Percentiles rank a stretch among this genome's conserved stretches.
phyloP scores from a whole-genome alignment of 257 asterid species.

The Nicotiana undulata region DNA sequence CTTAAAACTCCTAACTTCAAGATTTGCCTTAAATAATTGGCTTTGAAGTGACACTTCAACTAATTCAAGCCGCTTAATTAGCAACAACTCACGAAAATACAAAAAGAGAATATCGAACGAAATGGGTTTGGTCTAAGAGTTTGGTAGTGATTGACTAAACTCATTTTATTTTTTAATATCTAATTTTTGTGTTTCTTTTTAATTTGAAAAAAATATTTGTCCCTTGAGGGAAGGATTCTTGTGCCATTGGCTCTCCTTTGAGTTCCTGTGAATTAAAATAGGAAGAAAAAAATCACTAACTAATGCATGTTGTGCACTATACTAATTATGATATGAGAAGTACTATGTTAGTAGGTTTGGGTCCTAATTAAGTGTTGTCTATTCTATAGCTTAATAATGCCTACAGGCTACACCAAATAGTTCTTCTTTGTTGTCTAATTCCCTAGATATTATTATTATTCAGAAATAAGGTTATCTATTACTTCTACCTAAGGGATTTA shows the following conservation, averaged over 20 bases:
- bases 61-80: not conserved
- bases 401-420: not conserved
- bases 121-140: constrained; percentile 4
- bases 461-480: not conserved
- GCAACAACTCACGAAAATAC: not conserved
- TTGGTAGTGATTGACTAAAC: not conserved
- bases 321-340: not conserved
- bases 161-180: not conserved
- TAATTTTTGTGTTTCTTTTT: not conserved
- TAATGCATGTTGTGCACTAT: not conserved
- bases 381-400: not conserved
- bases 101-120: not conserved
- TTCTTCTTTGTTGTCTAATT: not conserved
- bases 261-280: too few species aligned
- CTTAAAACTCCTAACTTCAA: not conserved
- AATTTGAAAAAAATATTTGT: not conserved
- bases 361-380: not conserved
- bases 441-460: not conserved
- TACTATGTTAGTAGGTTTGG: not conserved
- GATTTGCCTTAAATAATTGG: not conserved
- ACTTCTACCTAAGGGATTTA: not conserved
- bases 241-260: too few species aligned
- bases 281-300: not conserved
- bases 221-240: not conserved
- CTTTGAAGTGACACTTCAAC: constrained; percentile 8